phyloP scores from a whole-genome alignment of 148 eudicot species.

The Oxyria digyna region DNA sequence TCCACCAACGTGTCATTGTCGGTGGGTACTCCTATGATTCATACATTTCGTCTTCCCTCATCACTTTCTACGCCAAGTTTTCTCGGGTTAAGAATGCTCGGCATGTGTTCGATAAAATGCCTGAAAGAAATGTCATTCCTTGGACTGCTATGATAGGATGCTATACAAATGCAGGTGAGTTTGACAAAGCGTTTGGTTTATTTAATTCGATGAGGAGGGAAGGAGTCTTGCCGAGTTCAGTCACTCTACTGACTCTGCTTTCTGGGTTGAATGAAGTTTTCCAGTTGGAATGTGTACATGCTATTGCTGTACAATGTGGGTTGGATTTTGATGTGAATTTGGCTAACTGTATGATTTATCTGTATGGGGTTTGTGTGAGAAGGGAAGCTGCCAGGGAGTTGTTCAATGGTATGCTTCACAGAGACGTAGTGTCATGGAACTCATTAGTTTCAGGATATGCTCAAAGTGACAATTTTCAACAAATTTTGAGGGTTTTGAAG shows the following conservation, averaged over 20 bases:
- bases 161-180: constrained; percentile 33
- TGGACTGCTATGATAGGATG: constrained; percentile 81
- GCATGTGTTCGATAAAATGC: constrained; percentile 65
- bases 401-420: constrained; percentile 14
- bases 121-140: constrained; percentile 50
- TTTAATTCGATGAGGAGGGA: constrained; percentile 47
- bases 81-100: constrained; percentile 29
- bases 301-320: constrained; percentile 32
- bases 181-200: constrained; percentile 28
- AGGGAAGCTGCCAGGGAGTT: constrained; percentile 37
- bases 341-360: constrained; percentile 45
- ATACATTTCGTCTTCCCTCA: constrained; percentile 21
- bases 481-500: no score
- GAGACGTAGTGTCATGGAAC: no score
- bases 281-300: constrained; percentile 43
- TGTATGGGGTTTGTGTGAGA: constrained; percentile 60
- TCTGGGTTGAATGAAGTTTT: background rate
- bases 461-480: no score
- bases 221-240: constrained; percentile 39
- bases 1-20: constrained; percentile 44
- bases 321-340: constrained; percentile 32
- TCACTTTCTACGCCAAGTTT: no score
- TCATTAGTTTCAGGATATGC: no score
- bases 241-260: constrained; percentile 18
- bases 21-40: constrained; percentile 58